These are phyloP conservation scores for Hypoxylon sp. DNA, from an alignment of 2,329 filamentous ascomycete genomes.

Conservation along the genomic window DNA sequence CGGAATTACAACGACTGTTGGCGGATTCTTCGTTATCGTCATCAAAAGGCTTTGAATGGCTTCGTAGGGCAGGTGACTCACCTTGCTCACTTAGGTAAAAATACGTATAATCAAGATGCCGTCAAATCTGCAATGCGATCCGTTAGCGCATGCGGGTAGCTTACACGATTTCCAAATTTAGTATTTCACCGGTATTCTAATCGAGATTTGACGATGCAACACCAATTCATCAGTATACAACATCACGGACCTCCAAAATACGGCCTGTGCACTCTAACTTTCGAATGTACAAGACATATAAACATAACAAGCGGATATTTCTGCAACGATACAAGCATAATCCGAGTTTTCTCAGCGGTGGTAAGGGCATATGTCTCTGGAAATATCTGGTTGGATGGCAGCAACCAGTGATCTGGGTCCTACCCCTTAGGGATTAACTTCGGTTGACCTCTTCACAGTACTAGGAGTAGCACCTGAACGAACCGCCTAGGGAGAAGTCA, in stretches of 20 bases:
- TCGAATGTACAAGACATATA: neutral
- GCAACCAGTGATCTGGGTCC: no score
- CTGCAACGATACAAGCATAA: neutral
- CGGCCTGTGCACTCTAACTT: neutral
- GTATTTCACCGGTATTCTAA: neutral
- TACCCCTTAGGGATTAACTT: no score
- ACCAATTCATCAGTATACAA: neutral
- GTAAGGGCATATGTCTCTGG: no score
- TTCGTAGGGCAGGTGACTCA: constrained; percentile 40
- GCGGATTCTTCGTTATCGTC: constrained; percentile 13
- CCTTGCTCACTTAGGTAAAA: constrained; percentile 20
- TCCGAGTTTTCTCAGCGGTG: neutral
- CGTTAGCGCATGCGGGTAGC: constrained; percentile 5
- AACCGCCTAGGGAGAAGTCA: no score
- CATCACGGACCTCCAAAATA: neutral
- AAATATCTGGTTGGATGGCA: no score
- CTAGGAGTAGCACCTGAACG: no score
- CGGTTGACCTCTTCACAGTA: no score
- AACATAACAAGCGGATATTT: neutral
- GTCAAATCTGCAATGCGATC: constrained; percentile 18
- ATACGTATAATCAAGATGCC: constrained; percentile 8
- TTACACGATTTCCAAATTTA: constrained; percentile 24
- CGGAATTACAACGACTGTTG: neutral
- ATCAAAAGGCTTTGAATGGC: neutral
- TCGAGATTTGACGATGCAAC: neutral